Percentiles rank a stretch among this genome's conserved stretches.
Evolutionary conservation across 129 eudicot genomes (phyloP).

Genomic region (Gnaphalium uliginosum): DNA sequence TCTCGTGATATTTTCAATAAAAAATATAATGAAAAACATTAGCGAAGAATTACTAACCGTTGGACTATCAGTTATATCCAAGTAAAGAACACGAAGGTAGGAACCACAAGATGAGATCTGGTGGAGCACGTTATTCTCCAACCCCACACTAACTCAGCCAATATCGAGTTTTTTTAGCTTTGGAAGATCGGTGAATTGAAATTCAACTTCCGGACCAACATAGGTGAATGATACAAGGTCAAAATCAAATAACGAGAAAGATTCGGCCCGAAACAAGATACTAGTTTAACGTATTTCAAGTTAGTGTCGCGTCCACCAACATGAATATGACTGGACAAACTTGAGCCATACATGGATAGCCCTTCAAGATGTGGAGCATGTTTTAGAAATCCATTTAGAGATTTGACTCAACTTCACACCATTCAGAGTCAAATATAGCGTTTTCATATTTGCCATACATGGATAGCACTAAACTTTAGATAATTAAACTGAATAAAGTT

Average conservation of each 20-base stretch:
- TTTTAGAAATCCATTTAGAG: conserved; percentile 16
- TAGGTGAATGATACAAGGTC: conserved; percentile 36
- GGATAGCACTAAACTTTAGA: no score
- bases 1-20: background rate
- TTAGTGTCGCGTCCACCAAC: conserved; percentile 17
- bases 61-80: background rate
- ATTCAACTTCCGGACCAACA: background rate
- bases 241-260: conserved; percentile 21
- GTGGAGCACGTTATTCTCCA: conserved; percentile 40
- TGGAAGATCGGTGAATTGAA: conserved; percentile 25
- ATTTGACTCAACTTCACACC: conserved; percentile 35
- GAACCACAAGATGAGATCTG: conserved; percentile 30
- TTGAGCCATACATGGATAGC: conserved; percentile 20
- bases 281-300: conserved; percentile 44
- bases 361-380: conserved; percentile 32
- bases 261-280: conserved; percentile 17
- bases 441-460: no score
- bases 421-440: no score
- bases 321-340: conserved; percentile 23
- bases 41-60: background rate
- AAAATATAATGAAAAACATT: no score
- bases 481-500: no score
- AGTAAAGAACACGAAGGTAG: conserved; percentile 30
- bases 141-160: conserved; percentile 21
- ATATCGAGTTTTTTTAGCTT: conserved; percentile 40